Percentiles rank a stretch among this genome's conserved stretches.
These are phyloP conservation scores for Drechslerella stenobrocha DNA, from an alignment of 2,329 filamentous ascomycete genomes.

Conservation along the genomic window DNA sequence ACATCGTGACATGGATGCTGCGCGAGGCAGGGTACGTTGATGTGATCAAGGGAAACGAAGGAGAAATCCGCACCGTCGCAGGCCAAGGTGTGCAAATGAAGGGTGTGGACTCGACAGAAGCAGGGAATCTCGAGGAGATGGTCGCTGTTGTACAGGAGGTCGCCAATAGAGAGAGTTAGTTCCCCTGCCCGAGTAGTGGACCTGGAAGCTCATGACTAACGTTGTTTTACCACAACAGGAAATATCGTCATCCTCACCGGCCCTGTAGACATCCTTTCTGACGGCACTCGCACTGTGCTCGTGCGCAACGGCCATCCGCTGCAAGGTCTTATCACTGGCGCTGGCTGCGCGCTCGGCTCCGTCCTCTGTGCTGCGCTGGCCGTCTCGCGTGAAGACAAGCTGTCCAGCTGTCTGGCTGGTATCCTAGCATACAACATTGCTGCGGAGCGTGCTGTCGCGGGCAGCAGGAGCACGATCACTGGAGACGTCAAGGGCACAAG, in stretches of 20 bases:
- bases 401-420: constrained; percentile 73
- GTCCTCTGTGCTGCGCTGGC: constrained; percentile 75
- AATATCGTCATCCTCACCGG: constrained; percentile 83
- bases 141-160: constrained; percentile 67
- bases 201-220: not conserved
- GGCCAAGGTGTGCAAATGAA: constrained; percentile 69
- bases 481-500: constrained; percentile 66
- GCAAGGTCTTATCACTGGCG: constrained; percentile 71
- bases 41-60: constrained; percentile 91
- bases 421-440: constrained; percentile 77
- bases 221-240: constrained; percentile 50
- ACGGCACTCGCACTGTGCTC: constrained; percentile 69
- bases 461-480: no score
- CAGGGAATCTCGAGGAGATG: constrained; percentile 63
- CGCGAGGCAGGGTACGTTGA: constrained; percentile 71
- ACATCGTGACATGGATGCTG: constrained; percentile 72
- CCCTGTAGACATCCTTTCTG: constrained; percentile 72
- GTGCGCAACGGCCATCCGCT: constrained; percentile 76
- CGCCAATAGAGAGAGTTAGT: constrained; percentile 65
- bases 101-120: constrained; percentile 72
- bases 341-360: constrained; percentile 82
- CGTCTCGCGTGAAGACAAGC: constrained; percentile 63
- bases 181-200: not conserved
- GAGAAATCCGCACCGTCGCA: constrained; percentile 76
- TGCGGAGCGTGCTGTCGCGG: constrained; percentile 62